Evolutionary conservation across 495 filamentous ascomycete species (phyloP).

Genomic region (Friedmanniomyces simplex): DNA sequence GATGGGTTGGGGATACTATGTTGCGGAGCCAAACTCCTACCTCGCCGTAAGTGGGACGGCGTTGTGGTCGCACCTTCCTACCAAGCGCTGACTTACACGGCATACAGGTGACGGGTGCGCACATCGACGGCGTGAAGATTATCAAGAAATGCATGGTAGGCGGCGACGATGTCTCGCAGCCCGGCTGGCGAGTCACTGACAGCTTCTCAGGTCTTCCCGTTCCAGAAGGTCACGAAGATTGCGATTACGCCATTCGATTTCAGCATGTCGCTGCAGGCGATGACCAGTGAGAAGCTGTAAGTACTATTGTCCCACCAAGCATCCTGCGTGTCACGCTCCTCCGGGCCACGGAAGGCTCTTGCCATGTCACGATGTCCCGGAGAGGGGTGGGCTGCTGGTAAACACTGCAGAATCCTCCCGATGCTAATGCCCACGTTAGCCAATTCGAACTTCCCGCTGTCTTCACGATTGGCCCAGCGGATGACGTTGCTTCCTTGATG

Average conservation of each 20-base stretch:
- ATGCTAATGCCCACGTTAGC: too few relatives aligned
- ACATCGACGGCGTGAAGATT: constrained; percentile 59
- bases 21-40: constrained; percentile 45
- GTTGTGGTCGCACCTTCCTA: not conserved
- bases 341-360: not conserved
- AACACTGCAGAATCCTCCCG: too few relatives aligned
- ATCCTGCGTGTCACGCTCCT: too few relatives aligned
- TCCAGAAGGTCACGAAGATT: constrained; percentile 38
- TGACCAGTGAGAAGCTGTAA: constrained; percentile 68
- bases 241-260: constrained; percentile 53
- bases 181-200: not conserved
- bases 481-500: constrained; percentile 51
- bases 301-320: not conserved
- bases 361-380: too few relatives aligned
- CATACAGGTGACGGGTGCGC: constrained; percentile 46
- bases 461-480: constrained; percentile 71
- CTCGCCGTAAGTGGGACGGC: constrained; percentile 54
- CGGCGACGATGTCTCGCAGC: not conserved
- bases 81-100: not conserved
- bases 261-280: constrained; percentile 38
- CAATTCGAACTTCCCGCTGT: constrained; percentile 66
- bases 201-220: constrained; percentile 12
- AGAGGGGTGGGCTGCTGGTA: too few relatives aligned
- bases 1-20: constrained; percentile 28
- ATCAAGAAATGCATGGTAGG: constrained; percentile 47